These are phyloP conservation scores for Cucurbita argyrosperma DNA, from an alignment of 306 rosid species.

Conservation along the genomic window DNA sequence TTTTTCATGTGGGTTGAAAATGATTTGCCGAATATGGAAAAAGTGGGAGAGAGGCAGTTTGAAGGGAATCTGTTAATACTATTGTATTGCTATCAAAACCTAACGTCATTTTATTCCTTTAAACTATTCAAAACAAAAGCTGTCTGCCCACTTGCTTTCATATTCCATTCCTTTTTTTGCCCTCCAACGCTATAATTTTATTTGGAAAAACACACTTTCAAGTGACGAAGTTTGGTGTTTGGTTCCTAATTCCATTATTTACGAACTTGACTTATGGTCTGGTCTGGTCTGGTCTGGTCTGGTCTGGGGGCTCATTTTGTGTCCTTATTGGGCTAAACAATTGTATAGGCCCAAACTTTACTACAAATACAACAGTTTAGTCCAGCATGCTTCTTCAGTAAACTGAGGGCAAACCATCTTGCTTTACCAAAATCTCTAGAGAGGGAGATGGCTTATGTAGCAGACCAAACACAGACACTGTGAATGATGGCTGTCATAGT, in stretches of 20 bases:
- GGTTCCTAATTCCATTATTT: not conserved
- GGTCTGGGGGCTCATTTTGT: not conserved
- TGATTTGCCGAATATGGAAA: constrained; percentile 5
- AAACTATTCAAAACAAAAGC: not conserved
- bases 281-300: not conserved
- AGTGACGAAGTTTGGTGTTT: not conserved
- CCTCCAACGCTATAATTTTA: not conserved
- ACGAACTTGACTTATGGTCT: not conserved
- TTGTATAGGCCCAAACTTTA: not conserved
- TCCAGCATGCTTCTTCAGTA: too few species aligned
- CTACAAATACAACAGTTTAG: too few species aligned
- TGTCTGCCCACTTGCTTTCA: not conserved
- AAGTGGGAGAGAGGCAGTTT: not conserved
- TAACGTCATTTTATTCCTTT: not conserved
- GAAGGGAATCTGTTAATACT: not conserved
- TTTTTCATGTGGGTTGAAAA: not conserved
- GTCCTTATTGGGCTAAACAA: not conserved
- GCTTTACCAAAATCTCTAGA: too few species aligned
- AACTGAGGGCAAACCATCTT: too few species aligned
- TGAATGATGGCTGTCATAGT: too few species aligned
- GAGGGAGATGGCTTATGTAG: too few species aligned
- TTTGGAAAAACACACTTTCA: not conserved
- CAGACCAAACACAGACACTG: too few species aligned
- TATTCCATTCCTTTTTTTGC: not conserved
- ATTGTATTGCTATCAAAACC: not conserved